Evolutionary conservation across 208 protist species (phyloP), one percentile per base, ranked within the genome.

Genomic region (Crithidia expoeki): DNA sequence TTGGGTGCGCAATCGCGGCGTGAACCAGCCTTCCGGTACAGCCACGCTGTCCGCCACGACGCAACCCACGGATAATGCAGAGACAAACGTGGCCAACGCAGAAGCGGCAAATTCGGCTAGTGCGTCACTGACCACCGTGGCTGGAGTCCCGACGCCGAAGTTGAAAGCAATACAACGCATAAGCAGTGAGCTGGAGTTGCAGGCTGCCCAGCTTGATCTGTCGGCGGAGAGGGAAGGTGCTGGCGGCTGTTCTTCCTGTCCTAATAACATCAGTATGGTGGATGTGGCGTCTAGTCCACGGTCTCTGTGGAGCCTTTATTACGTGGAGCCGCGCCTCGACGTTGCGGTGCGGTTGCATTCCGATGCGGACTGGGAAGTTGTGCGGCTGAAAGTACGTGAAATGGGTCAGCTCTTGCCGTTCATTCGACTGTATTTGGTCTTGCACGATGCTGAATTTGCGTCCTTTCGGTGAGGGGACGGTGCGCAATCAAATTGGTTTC

Each of bases 401-500:
- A 56, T 68, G 47, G 64, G 55, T 27, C 25, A 68, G 17, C 46
- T 71, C 52, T 49, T 80, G 49, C 74, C 86, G 0, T 91, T 85
- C 61, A 63, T 91, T 44, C 73, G 80, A 5, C 47, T 91, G 28
- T 83, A 80, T 32, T 65, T 91, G 63, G 75, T 86, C 0, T 68
- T 80, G 36, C 49, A 74, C 19, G 74, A 72, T 33, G 69, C 44
- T 16, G 67, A 74, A 61, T 25, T 51, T 16, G 50, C 56, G 16
- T 4, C 51, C 19, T 0, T 50, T 17, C 1, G 27, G 4, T 70
- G 52, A 58, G 9, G 2, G 2, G 57, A 4, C 16, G 23, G 2
- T 4, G 7, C 1, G 46, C 2, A 17, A n/a, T n/a, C n/a, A n/a
- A n/a, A n/a, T n/a, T n/a, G n/a, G n/a, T n/a, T n/a, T n/a, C n/a